phyloP scores from a whole-genome alignment of 2,329 filamentous ascomycete genomes.

The Neophaeococcomyces mojaviensis region DNA sequence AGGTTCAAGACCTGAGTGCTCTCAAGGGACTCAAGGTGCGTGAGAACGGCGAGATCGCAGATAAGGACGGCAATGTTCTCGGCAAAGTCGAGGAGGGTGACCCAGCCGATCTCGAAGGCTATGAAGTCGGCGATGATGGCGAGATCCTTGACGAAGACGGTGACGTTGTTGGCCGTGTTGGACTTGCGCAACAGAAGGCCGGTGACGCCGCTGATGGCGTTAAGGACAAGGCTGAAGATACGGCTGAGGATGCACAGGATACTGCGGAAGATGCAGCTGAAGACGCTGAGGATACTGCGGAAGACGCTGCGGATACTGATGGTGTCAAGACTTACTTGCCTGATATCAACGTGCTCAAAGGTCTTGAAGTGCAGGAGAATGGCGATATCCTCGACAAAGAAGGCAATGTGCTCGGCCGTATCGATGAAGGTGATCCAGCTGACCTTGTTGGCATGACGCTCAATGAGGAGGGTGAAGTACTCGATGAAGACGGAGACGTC shows the following conservation, averaged over 20 bases:
- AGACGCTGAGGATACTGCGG: conserved; percentile 24
- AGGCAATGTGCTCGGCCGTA: conserved; percentile 32
- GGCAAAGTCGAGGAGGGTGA: no score
- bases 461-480: conserved; percentile 35
- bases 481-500: conserved; percentile 33
- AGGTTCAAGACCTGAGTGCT: no score
- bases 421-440: conserved; percentile 35
- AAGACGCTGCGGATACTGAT: conserved; percentile 40
- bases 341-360: conserved; percentile 30
- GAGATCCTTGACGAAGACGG: no score
- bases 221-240: conserved; percentile 12
- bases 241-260: conserved; percentile 14
- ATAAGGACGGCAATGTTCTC: no score
- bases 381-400: conserved; percentile 44
- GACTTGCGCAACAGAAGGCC: no score
- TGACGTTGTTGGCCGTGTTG: no score
- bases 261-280: conserved; percentile 38
- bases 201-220: conserved; percentile 9
- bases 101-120: no score
- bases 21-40: no score
- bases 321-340: conserved; percentile 28
- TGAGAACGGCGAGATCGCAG: no score
- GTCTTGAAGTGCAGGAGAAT: conserved; percentile 43
- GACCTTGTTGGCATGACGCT: conserved; percentile 34
- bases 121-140: no score